These are phyloP conservation scores for Cyclospora cayetanensis DNA, from an alignment of 169 alveolate species.

Conservation along the genomic window DNA sequence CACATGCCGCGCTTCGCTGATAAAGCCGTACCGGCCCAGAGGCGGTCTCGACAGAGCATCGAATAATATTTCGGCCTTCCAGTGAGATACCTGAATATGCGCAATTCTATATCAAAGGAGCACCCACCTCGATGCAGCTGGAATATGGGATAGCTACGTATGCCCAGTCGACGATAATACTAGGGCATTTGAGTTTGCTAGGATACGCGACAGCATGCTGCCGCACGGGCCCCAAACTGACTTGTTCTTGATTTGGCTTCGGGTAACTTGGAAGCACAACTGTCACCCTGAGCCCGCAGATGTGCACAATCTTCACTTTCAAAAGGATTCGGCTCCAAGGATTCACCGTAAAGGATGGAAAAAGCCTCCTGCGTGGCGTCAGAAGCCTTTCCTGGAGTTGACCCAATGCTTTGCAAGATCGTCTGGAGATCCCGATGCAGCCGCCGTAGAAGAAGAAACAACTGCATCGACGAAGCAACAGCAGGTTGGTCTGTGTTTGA, in stretches of 20 bases:
- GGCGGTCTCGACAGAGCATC: slow-evolving; percentile 47
- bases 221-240: too few species aligned
- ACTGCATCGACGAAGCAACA: background rate
- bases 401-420: background rate
- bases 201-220: too few species aligned
- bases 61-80: slow-evolving; percentile 59
- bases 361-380: slow-evolving; percentile 36
- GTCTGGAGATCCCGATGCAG: slow-evolving; percentile 37
- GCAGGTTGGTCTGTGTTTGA: too few species aligned
- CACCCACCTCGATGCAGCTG: too few species aligned
- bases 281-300: background rate
- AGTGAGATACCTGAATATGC: slow-evolving; percentile 1
- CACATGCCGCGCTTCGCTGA: background rate
- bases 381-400: background rate
- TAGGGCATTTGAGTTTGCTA: too few species aligned
- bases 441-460: slow-evolving; percentile 39
- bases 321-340: slow-evolving; percentile 56
- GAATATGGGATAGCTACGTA: too few species aligned
- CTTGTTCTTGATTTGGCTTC: background rate
- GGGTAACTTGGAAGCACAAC: background rate
- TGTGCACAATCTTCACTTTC: slow-evolving; percentile 38
- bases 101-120: too few species aligned
- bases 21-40: slow-evolving; percentile 27
- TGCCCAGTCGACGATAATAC: too few species aligned
- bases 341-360: background rate